Base-by-base conservation (phyloP, 805 yeast species). In the Danielia oregonensis region DNA sequence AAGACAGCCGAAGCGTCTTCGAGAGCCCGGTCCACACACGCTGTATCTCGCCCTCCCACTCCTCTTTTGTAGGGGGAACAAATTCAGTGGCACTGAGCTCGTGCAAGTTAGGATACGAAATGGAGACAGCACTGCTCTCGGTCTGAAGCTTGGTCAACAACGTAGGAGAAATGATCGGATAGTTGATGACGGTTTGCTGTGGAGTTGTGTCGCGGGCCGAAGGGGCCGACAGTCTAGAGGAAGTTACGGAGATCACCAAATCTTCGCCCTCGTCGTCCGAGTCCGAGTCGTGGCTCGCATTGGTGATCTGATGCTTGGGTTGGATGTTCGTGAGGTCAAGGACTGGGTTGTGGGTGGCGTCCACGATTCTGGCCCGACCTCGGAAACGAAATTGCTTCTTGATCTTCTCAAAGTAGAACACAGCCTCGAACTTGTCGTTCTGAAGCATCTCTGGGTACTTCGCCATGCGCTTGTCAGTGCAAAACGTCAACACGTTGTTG, bases 321-420 rank as follows among this genome's bases (percentile, higher is more conserved):
- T 57, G 61, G 28, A 60, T 50, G 24, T 44, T 48, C 13, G 59
- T 44, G 32, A 62, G 44, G 36, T 61, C 66, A 27, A 64, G 48
- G 14, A 39, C 37, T 2, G 73, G 73, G 13, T 44, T 45, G 37
- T 55, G 44, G 8, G 42, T 43, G 33, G 49, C 52, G 44, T 64
- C 70, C 22, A 67, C 53, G 22, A 66, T 33, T 42, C 77, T 70
- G 10, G 84, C 84, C 17, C 65, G 57, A 9, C 95, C 95, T 37
- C 78, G 70, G 41, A 86, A 65, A 46, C 95, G 66, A 54, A 79
- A 83, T 59, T 86, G 95, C 50, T 74, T 81, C 54, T 72, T 72
- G 16, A 73, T 55, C 15, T 65, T 66, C 6, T 68, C 73, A 52
- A 86, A 82, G 64, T 85, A 82, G 53, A 83, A 84, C 38, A 86